phyloP scores from a whole-genome alignment of 768 basidiomycete genomes.

The Chlorophyllum brunneum region DNA sequence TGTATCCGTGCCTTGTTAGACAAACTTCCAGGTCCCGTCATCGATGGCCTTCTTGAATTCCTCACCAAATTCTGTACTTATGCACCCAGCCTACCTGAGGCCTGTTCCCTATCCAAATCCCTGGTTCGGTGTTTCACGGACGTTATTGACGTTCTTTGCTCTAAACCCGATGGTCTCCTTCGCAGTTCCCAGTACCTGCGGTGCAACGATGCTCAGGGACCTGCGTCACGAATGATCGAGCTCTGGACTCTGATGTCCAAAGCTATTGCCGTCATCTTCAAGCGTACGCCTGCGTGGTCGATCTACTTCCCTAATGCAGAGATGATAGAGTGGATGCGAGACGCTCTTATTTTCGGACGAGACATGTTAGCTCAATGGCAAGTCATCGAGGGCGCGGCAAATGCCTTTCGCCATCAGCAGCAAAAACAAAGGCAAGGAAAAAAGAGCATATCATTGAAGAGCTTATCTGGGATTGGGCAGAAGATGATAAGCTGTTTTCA shows the following conservation, averaged over 20 bases:
- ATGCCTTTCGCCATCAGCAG: conserved; percentile 21
- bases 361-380: conserved; percentile 81
- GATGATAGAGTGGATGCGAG: conserved; percentile 98
- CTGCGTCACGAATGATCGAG: conserved; percentile 52
- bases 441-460: conserved; percentile 29
- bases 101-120: conserved; percentile 83
- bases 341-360: conserved; percentile 89
- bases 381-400: conserved; percentile 69
- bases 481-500: conserved; percentile 79
- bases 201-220: conserved; percentile 36
- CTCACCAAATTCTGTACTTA: conserved; percentile 62
- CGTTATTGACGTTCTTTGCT: conserved; percentile 84
- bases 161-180: conserved; percentile 65
- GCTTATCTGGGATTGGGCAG: conserved; percentile 54
- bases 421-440: conserved; percentile 19
- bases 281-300: conserved; percentile 81
- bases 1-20: conserved; percentile 79
- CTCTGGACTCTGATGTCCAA: conserved; percentile 84
- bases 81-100: conserved; percentile 71
- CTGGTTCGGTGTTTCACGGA: conserved; percentile 92
- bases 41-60: conserved; percentile 70
- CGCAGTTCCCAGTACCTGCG: conserved; percentile 51
- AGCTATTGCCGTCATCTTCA: conserved; percentile 81
- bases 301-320: conserved; percentile 70
- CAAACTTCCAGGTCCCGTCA: conserved; percentile 57